Evolutionary conservation across 2,329 filamentous ascomycete genomes (phyloP).

Genomic region (Beauveria caledonica): DNA sequence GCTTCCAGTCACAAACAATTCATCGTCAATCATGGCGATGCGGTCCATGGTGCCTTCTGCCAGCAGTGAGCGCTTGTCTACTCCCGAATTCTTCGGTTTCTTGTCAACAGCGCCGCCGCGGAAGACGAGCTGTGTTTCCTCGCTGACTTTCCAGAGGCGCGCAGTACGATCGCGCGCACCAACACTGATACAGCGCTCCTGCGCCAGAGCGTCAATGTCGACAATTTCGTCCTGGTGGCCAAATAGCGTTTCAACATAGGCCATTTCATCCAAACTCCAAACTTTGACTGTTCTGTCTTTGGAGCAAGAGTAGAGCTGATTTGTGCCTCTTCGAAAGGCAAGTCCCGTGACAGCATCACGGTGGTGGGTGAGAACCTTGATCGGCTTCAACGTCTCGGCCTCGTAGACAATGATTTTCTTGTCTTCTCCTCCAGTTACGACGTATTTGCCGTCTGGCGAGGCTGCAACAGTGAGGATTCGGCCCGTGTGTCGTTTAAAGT

Average conservation of each 20-base stretch:
- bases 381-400: conserved; percentile 64
- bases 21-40: conserved; percentile 80
- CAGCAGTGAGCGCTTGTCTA: conserved; percentile 46
- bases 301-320: conserved; percentile 86
- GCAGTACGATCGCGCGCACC: conserved; percentile 88
- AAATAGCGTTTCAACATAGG: conserved; percentile 92
- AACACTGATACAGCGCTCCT: conserved; percentile 85
- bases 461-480: conserved; percentile 78
- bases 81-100: conserved; percentile 34
- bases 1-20: conserved; percentile 84
- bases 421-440: conserved; percentile 85
- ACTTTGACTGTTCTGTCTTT: conserved; percentile 92
- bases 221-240: conserved; percentile 90
- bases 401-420: conserved; percentile 83
- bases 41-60: conserved; percentile 83
- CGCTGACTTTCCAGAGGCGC: conserved; percentile 88
- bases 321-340: conserved; percentile 77
- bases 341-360: conserved; percentile 79
- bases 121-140: conserved; percentile 93
- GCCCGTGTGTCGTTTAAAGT: conserved; percentile 69
- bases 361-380: conserved; percentile 85
- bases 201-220: conserved; percentile 71
- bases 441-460: conserved; percentile 80
- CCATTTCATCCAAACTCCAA: conserved; percentile 85
- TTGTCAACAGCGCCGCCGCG: conserved; percentile 66